Base-by-base conservation (phyloP, 768 basidiomycete genomes). In the Termitomyces sp. region DNA sequence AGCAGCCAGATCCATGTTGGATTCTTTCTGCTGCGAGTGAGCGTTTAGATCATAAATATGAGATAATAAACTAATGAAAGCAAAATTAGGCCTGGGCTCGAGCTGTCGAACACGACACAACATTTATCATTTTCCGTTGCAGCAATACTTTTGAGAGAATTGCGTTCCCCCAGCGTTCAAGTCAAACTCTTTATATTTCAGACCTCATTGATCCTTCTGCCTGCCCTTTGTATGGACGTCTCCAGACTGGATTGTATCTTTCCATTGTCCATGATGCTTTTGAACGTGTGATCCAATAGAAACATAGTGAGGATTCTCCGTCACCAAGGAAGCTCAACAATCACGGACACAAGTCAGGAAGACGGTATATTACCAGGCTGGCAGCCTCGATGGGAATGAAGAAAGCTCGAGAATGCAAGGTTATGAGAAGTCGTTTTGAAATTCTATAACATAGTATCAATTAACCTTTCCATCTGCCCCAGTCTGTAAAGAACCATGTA, bases 161-260 rank as follows among this genome's bases (percentile, higher is more conserved):
- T 8, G 59, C 41, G 2, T 52, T 65, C 35, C 64, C 62, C 21
- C 59, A 65, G 17, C 64, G 64, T 25, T 28, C 30, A 16, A 63
- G 32, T 10, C 64, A 65, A 42, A 66, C 62, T 1, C 42, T 66
- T 3, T 65, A 53, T 34, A 37, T 66, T 2, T 65, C 66, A 1
- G 52, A 59, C 8, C 55, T 65, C 1, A 61, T 66, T 27, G 55
- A 65, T 43, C 23, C 59, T 12, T 11, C 39, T 14, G 34, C 43
- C 6, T 57, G 57, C 28, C 40, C 61, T 9, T 54, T 19, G 3
- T 66, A 63, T 39, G 57, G 62, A 3, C 51, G 57, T 2, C 37
- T 67, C 2, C 61, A 67, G 3, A 30, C 57, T 3, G 63, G 60
- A 10, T 42, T 66, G 17, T 63, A 62, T 34, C 37, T 66, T 4